Percentiles rank a stretch among this genome's conserved stretches.
Conservation (phyloP, 176 grass and related monocot genomes). For the Oryza meyeriana region DNA sequence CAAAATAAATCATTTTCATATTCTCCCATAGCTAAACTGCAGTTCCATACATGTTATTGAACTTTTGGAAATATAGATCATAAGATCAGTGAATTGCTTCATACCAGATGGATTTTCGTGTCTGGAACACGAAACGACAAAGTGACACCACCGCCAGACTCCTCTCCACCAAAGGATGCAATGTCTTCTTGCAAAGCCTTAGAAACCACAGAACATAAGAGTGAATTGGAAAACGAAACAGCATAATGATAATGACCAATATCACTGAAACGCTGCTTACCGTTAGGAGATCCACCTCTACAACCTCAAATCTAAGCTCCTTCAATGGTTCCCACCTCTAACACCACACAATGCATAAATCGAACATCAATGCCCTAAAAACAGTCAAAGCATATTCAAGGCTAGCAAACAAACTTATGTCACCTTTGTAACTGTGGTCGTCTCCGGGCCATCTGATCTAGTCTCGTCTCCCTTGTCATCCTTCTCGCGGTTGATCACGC, state of each 20-base stretch:
- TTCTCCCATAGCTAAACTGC: constrained; percentile 14
- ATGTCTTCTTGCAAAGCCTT: constrained; percentile 43
- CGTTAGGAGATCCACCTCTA: constrained; percentile 62
- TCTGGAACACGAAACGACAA: constrained; percentile 36
- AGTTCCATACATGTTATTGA: constrained; percentile 15
- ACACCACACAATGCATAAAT: constrained; percentile 29
- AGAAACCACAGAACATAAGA: constrained; percentile 12
- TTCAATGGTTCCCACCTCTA: constrained; percentile 51
- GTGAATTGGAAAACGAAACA: constrained; percentile 18
- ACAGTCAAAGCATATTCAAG: constrained; percentile 14
- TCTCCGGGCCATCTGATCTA: constrained; percentile 19
- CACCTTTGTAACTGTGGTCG: constrained; percentile 45
- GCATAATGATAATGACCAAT: not conserved
- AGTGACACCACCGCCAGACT: constrained; percentile 32
- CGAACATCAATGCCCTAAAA: not conserved
- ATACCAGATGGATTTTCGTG: constrained; percentile 59
- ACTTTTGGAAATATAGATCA: not conserved
- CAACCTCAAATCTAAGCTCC: constrained; percentile 61
- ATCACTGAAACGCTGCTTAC: constrained; percentile 39
- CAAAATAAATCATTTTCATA: constrained; percentile 14
- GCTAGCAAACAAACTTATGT: constrained; percentile 18
- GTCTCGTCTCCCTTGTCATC: constrained; percentile 32
- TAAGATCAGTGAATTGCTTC: not conserved
- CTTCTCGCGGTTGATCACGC: constrained; percentile 24
- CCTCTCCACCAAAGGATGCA: constrained; percentile 29